Evolutionary conservation across 225 moss, liverwort and hornwort species (phyloP).

Genomic region (Pleurozium schreberi): DNA sequence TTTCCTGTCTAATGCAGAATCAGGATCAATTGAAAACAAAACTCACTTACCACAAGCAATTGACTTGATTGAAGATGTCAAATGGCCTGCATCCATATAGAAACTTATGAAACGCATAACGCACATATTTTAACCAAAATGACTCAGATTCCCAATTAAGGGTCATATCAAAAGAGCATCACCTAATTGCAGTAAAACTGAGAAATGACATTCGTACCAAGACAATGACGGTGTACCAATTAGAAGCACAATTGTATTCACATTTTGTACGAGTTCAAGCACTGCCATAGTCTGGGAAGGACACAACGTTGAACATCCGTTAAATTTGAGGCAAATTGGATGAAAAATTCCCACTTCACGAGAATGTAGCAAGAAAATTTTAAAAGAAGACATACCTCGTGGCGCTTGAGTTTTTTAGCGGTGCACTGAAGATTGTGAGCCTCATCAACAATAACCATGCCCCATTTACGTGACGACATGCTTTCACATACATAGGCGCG

Average conservation of each 20-base stretch:
- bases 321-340: neutral
- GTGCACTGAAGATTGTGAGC: too few relatives aligned
- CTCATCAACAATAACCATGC: too few relatives aligned
- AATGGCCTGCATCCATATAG: slow-evolving; percentile 40
- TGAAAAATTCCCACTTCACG: neutral
- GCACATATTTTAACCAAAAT: neutral
- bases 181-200: neutral
- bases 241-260: slow-evolving; percentile 42
- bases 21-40: neutral
- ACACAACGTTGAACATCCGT: neutral
- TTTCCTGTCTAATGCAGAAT: neutral
- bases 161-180: neutral
- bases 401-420: too few relatives aligned
- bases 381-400: too few relatives aligned
- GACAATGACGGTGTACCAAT: slow-evolving; percentile 59
- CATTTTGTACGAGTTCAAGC: slow-evolving; percentile 29
- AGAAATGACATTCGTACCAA: slow-evolving; percentile 7
- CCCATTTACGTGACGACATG: too few relatives aligned
- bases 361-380: neutral
- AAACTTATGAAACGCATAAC: neutral
- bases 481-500: too few relatives aligned
- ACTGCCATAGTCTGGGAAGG: slow-evolving; percentile 36
- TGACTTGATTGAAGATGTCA: slow-evolving; percentile 56
- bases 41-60: slow-evolving; percentile 41
- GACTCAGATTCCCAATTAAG: neutral